These are phyloP conservation scores for Lanzia echinophila DNA, from an alignment of 2,329 filamentous ascomycete genomes.

Conservation along the genomic window DNA sequence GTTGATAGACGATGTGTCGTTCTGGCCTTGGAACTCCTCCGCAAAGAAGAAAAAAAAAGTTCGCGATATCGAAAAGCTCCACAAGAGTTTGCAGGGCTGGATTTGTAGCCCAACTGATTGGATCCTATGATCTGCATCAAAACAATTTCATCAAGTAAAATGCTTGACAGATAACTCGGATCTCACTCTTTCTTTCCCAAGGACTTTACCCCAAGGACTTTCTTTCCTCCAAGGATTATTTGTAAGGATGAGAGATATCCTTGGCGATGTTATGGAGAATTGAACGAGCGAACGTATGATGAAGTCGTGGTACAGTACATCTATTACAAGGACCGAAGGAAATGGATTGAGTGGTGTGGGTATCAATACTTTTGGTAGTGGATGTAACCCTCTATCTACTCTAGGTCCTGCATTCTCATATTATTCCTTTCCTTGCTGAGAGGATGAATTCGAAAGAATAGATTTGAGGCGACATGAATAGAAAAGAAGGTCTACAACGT, in stretches of 20 bases:
- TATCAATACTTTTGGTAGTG: no score
- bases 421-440: neutral
- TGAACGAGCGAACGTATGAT: neutral
- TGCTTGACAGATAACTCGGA: neutral
- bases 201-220: neutral
- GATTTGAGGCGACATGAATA: neutral
- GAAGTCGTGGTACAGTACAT: neutral
- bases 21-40: neutral
- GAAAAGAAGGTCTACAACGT: neutral
- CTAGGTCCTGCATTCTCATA: no score
- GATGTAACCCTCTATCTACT: no score
- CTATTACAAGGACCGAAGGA: neutral
- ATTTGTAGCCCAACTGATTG: slow-evolving; percentile 6
- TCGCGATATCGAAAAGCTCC: neutral
- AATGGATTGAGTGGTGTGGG: neutral
- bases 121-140: slow-evolving; percentile 7
- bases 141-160: neutral
- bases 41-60: neutral
- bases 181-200: neutral
- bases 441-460: neutral
- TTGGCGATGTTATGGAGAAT: neutral
- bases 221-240: neutral
- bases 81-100: slow-evolving; percentile 4
- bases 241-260: neutral
- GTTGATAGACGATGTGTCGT: neutral